A percentile compares a stretch with the other conserved stretches of the same genome.
These are phyloP conservation scores for Boletus insuetus DNA, from an alignment of 768 basidiomycete genomes.

Conservation along the genomic window DNA sequence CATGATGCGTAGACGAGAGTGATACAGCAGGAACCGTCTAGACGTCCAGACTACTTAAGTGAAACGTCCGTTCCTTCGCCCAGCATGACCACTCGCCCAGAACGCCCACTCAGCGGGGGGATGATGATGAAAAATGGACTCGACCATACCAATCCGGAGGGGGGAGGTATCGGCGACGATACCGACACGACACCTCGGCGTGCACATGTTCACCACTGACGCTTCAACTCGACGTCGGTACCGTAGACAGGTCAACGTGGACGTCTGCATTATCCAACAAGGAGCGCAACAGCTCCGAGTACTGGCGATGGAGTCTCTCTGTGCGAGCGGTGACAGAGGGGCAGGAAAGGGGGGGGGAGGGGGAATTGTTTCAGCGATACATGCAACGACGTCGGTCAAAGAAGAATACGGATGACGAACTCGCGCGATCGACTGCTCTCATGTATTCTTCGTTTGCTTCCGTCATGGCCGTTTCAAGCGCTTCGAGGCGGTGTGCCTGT, in stretches of 20 bases:
- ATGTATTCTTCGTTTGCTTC: slow-evolving; percentile 74
- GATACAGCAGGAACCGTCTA: neutral
- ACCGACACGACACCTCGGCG: neutral
- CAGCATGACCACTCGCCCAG: too few relatives aligned
- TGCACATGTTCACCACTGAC: too few relatives aligned
- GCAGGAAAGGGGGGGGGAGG: neutral
- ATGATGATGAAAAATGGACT: neutral
- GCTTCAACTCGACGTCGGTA: neutral
- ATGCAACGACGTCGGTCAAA: neutral
- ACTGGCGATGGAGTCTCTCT: slow-evolving; percentile 58
- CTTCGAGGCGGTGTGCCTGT: slow-evolving; percentile 65
- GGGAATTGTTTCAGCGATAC: neutral
- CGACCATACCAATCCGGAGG: neutral
- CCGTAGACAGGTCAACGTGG: slow-evolving; percentile 21
- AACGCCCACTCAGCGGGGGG: too few relatives aligned
- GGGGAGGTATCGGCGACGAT: neutral
- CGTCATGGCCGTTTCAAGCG: slow-evolving; percentile 68
- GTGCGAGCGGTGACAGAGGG: neutral
- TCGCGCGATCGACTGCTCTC: slow-evolving; percentile 69
- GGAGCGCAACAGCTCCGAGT: slow-evolving; percentile 53
- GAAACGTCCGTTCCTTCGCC: too few relatives aligned
- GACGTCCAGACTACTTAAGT: too few relatives aligned
- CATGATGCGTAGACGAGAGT: too few relatives aligned
- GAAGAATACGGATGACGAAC: slow-evolving; percentile 44
- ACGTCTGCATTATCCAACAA: slow-evolving; percentile 57